Evolutionary conservation across 345 rosid genomes (phyloP), one percentile per base, ranked within the genome.

Genomic region (Kandelia obovata): DNA sequence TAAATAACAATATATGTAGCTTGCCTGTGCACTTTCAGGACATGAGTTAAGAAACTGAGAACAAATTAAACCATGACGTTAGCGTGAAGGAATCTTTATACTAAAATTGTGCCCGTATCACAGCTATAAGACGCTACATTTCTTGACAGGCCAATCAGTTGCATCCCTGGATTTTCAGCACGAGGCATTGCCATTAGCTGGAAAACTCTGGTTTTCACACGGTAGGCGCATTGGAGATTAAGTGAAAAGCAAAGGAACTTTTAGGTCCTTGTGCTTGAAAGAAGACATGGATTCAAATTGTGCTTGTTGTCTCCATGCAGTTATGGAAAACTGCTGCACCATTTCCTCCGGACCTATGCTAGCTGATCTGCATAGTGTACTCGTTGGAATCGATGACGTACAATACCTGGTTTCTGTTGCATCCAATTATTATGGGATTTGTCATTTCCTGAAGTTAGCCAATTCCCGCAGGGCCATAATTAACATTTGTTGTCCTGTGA

Each of bases 341-440:
- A 92, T 85, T 95, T 92, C 77, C 98, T 98, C 73, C 85, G 91
- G 71, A 87, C 94, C 78, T 92, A 92, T 82, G 99, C 87, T 32
- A 5, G 35, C 35, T 53, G 97, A 92, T 82, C 81, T 87, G 73
- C 92, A 82, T 80, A 95, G 88, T 74, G 94, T 93, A 19, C 91
- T 82, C 27, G 76, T 74, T 78, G 94, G 87, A 72, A 78, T 92
- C 53, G 84, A 82, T 60, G 96, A 90, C 82, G 96, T 96, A 46
- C 93, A 90, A 73, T 86, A 92, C 82, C 78, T 92, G 76, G 89
- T 92, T 64, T 92, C 93, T 72, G 82, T 90, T 77, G 62, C 55
- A 21, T 39, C 20, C 67, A 57, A 61, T 32, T 7, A 5, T 32
- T 15, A 21, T 71, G 23, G 23, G 23, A 43, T 43, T 26, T 68